Evolutionary conservation across 176 grass and related monocot species (phyloP), one percentile per base, ranked within the genome.

Genomic region (Urochloa ruziziensis): DNA sequence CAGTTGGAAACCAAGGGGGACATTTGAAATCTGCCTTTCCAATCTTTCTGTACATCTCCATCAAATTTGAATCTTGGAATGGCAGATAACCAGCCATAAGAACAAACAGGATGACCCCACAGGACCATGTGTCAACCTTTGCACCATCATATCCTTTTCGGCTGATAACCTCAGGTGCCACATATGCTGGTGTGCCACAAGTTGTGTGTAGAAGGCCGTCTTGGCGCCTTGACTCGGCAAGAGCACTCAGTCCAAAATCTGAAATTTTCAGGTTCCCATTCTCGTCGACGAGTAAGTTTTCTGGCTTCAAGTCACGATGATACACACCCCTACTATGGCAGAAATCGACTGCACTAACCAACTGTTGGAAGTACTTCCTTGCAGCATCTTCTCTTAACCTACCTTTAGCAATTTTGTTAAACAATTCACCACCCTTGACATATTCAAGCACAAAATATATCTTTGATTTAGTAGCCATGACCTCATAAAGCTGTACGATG

Each of bases 251-350:
- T 57, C 89, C 89, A 78, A 91, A 91, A 71, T 91, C 89, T 17
- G 89, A 85, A 25, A 91, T 83, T 70, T 91, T 88, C 29, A 91
- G 47, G 59, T 88, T 85, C 28, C 71, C 89, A 82, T 88, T 74
- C 34, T 82, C 82, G 44, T 91, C 81, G 46, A 91, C 63, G 3
- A 91, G 89, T 66, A 91, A 30, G 33, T 91, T 88, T 81, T 91
- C 89, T 58, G 77, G 85, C 72, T 91, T 91, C 48, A 91, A 11
- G 69, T 91, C 89, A 58, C 89, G 85, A 79, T 91, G 89, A 46
- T 85, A 88, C 37, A 91, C 89, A 51, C 89, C 85, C 57, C 89
- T 82, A 52, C 89, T 85, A 44, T 91, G 89, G 59, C 89, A 91
- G 65, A 81, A 85, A 88, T 91, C 89, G 30, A 91, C 89, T 1